These are phyloP conservation scores for Fusarium bactridioides DNA, from an alignment of 2,329 filamentous ascomycete genomes.

Conservation along the genomic window DNA sequence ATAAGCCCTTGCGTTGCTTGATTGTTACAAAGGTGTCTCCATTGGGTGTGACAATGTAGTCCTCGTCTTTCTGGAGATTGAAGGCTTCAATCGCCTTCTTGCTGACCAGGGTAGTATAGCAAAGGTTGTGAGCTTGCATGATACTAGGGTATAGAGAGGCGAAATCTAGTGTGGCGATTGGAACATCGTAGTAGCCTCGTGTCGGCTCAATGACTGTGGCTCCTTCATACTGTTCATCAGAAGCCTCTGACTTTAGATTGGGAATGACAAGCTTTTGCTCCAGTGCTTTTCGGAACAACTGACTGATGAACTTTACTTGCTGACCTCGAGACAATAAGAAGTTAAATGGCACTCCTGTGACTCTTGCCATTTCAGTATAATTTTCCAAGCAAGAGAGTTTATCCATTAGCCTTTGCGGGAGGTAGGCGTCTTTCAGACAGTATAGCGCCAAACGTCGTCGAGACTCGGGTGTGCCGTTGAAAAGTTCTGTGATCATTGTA, in stretches of 20 bases:
- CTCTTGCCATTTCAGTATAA: conserved; percentile 99
- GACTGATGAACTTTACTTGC: conserved; percentile 97
- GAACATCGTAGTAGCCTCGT: conserved; percentile 92
- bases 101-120: conserved; percentile 87
- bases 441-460: conserved; percentile 90
- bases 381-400: conserved; percentile 99
- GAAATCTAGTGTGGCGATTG: conserved; percentile 97
- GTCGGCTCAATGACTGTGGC: conserved; percentile 97
- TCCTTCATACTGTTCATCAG: conserved; percentile 93
- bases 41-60: conserved; percentile 96
- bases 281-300: conserved; percentile 92
- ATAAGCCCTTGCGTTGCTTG: conserved; percentile 87
- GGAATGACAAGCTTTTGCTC: conserved; percentile 95
- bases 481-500: conserved; percentile 98
- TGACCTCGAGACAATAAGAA: conserved; percentile 90
- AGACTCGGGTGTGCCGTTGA: conserved; percentile 95
- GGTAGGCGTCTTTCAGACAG: conserved; percentile 95
- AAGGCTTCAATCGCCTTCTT: conserved; percentile 80
- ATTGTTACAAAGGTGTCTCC: conserved; percentile 90
- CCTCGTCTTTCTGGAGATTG: conserved; percentile 82
- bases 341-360: conserved; percentile 98
- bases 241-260: conserved; percentile 74
- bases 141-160: conserved; percentile 98
- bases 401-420: conserved; percentile 93
- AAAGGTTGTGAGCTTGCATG: conserved; percentile 98